Evolutionary conservation across 352 stramenopile genomes (phyloP).

Genomic region (Phytophthora sp.): DNA sequence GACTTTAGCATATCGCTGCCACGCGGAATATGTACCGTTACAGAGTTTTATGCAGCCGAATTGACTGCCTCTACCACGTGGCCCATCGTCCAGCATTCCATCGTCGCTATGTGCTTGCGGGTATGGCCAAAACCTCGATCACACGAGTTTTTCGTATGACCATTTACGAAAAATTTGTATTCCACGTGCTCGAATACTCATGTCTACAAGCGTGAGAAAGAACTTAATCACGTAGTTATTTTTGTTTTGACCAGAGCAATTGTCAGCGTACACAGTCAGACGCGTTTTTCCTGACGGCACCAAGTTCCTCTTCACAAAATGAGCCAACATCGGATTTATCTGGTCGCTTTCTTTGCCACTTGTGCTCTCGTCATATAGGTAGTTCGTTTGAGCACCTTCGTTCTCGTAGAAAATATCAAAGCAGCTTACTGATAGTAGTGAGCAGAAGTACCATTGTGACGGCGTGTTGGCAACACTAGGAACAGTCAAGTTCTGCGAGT

Average conservation of each 20-base stretch:
- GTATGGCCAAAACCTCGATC: neutral
- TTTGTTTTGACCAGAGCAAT: neutral
- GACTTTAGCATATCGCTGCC: neutral
- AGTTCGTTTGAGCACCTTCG: constrained; percentile 10
- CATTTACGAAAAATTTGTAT: neutral
- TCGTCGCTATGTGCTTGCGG: neutral
- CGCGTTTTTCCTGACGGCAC: neutral
- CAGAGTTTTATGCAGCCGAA: neutral
- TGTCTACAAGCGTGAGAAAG: neutral
- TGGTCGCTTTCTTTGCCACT: constrained; percentile 26
- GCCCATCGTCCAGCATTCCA: neutral
- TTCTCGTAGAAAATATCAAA: constrained; percentile 23
- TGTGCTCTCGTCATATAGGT: constrained; percentile 14
- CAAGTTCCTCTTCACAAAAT: constrained; percentile 2
- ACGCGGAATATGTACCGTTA: neutral
- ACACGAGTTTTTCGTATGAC: neutral
- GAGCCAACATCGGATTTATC: constrained; percentile 14
- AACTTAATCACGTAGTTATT: neutral
- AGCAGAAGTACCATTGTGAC: constrained; percentile 27
- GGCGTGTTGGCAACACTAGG: constrained; percentile 10
- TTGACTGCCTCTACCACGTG: neutral
- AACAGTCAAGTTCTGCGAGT: constrained; percentile 21
- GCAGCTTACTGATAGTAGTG: constrained; percentile 1
- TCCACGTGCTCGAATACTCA: neutral
- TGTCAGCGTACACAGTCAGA: neutral